Base-by-base conservation (phyloP, 345 rosid genomes). In the Schrenkiella parvula region DNA sequence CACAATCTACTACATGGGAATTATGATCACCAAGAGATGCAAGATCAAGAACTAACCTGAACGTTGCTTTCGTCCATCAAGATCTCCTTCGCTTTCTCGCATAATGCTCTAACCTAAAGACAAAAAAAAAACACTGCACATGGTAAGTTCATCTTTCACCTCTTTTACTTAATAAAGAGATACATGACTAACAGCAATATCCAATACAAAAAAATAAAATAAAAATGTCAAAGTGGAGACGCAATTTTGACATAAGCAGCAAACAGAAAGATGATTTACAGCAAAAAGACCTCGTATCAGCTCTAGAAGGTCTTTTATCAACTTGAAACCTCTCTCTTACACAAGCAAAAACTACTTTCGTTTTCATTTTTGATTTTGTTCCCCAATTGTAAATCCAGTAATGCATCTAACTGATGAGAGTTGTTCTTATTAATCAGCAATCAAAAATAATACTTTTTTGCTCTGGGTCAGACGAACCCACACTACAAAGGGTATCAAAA, bases 61-160 rank as follows among this genome's bases (percentile, higher is more conserved):
- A 95, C 99, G 54, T 90, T 95, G 90, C 97, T 95, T 79, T 95
- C 99, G 58, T 87, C 89, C 98, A 95, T 92, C 74, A 95, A 74
- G 70, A 87, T 90, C 85, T 95, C 98, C 84, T 90, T 95, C 32
- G 98, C 97, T 80, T 92, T 95, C 80, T 95, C 98, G n/a, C 98
- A 95, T 77, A 95, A 79, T 48, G 71, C 85, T 82, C 91, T 87
- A 56, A 95, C 98, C 99, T 89, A 79, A 12, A 22, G 37, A 35
- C 47, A 70, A 31, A 17, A 73, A 29, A 70, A 18, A 5, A 77
- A 47, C 4, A 73, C 34, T 17, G 17, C 61, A 60, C 25, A 57
- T 32, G 58, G 72, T 35, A 51, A 58, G 52, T 37, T 37, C 38
- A 15, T 23, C 44, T 60, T 66, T 43, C 28, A 39, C 37, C 13